Evolutionary conservation across 192 early-diverging fungal genomes (phyloP).

Genomic region (Linnemannia zychae): DNA sequence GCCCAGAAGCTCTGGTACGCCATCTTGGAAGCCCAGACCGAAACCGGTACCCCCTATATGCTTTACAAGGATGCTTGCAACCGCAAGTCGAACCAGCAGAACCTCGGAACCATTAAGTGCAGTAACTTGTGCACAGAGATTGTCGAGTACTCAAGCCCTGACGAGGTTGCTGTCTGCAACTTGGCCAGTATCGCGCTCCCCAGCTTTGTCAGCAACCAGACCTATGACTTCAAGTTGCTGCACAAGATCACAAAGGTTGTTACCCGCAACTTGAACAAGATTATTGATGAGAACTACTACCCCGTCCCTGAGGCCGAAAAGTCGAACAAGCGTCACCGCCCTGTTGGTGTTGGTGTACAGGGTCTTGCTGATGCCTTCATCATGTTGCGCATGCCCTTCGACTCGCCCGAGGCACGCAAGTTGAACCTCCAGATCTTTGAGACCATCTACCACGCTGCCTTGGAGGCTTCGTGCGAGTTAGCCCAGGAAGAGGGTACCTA

Average conservation of each 20-base stretch:
- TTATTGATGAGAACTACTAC: constrained; percentile 98
- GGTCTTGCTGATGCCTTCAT: constrained; percentile 98
- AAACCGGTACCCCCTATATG: constrained; percentile 98
- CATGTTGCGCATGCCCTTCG: constrained; percentile 94
- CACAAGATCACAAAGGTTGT: constrained; percentile 90
- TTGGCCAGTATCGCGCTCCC: constrained; percentile 95
- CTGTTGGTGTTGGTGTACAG: constrained; percentile 99
- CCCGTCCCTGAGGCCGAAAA: constrained; percentile 88
- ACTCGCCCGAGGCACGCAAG: constrained; percentile 84
- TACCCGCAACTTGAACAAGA: constrained; percentile 94
- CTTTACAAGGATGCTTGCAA: constrained; percentile 99
- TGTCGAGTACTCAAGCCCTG: constrained; percentile 95
- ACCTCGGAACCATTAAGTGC: constrained; percentile 99
- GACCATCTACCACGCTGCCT: constrained; percentile 95
- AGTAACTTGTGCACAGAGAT: constrained; percentile 99
- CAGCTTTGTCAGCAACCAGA: constrained; percentile 77
- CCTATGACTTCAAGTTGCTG: constrained; percentile 89
- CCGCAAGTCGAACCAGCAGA: constrained; percentile 99
- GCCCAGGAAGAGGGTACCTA: constrained; percentile 86
- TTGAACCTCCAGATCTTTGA: constrained; percentile 95
- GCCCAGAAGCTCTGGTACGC: constrained; percentile 99
- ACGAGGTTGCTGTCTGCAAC: constrained; percentile 98
- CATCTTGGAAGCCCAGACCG: constrained; percentile 95
- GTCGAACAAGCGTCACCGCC: constrained; percentile 96
- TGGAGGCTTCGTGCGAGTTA: constrained; percentile 93